Conservation (phyloP, 2,329 filamentous ascomycete species). For the Fusarium keratoplasticum region DNA sequence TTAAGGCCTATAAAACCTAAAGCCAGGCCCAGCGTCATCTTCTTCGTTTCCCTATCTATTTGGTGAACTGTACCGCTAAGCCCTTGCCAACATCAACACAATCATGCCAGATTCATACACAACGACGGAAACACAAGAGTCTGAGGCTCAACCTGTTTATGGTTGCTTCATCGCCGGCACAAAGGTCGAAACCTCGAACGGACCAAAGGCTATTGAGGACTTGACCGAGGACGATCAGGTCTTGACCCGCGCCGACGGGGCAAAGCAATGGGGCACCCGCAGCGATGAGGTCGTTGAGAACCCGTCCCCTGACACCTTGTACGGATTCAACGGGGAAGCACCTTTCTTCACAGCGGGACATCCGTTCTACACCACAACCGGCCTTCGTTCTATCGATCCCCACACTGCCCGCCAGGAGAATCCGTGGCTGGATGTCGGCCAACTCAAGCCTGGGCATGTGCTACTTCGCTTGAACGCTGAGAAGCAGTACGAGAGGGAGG, state of each 20-base stretch:
- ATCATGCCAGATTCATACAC: no score
- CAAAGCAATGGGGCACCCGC: not conserved
- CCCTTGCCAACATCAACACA: no score
- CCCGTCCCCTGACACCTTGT: not conserved
- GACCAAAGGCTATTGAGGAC: not conserved
- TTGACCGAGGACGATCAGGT: not conserved
- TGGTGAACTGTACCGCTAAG: no score
- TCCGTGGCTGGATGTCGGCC: constrained; percentile 5
- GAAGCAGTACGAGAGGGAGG: not conserved
- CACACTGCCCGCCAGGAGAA: not conserved
- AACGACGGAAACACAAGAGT: not conserved
- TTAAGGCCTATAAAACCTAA: no score
- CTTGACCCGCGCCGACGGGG: not conserved
- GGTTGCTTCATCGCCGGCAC: not conserved
- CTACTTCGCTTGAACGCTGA: not conserved
- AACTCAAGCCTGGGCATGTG: not conserved
- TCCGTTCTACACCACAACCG: not conserved
- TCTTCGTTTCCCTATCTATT: no score
- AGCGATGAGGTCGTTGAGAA: not conserved
- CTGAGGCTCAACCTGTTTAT: not conserved
- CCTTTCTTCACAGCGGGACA: constrained; percentile 8
- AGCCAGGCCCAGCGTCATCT: no score
- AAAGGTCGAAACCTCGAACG: not conserved
- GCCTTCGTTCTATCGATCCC: not conserved
- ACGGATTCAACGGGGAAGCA: not conserved